These are phyloP conservation scores for Salix caprea DNA, from an alignment of 345 rosid genomes.

Conservation along the genomic window DNA sequence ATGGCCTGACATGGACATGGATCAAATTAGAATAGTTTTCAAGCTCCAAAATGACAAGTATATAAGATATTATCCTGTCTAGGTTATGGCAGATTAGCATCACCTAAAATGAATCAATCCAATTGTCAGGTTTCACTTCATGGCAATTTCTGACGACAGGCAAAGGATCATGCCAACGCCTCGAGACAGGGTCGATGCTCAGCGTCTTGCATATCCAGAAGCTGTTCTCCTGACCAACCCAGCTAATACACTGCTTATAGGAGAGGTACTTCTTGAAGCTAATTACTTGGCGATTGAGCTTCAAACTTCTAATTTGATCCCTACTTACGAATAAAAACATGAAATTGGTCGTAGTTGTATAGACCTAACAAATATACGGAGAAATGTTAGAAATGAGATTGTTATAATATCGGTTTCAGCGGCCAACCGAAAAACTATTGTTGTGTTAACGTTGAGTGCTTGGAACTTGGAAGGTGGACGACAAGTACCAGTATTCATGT, in stretches of 20 bases:
- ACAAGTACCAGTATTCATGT: slow-evolving; percentile 71
- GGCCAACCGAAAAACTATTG: too few relatives aligned
- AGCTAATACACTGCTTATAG: slow-evolving; percentile 41
- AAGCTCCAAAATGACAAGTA: slow-evolving; percentile 55
- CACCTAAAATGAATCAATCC: neutral
- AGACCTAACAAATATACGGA: too few relatives aligned
- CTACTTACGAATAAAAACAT: too few relatives aligned
- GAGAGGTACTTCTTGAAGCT: slow-evolving; percentile 47
- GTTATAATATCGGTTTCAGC: too few relatives aligned
- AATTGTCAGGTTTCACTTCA: slow-evolving; percentile 55
- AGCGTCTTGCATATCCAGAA: slow-evolving; percentile 65
- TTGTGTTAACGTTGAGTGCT: too few relatives aligned
- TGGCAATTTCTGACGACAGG: slow-evolving; percentile 68
- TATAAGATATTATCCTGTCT: neutral
- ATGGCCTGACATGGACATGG: slow-evolving; percentile 77
- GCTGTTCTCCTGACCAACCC: slow-evolving; percentile 80
- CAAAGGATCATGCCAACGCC: slow-evolving; percentile 70
- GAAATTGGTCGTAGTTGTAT: too few relatives aligned
- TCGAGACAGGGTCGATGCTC: slow-evolving; percentile 41
- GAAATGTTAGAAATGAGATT: too few relatives aligned
- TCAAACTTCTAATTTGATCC: too few relatives aligned
- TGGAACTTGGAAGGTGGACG: slow-evolving; percentile 59
- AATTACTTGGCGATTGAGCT: too few relatives aligned
- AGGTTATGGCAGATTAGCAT: neutral
- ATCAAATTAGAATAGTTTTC: slow-evolving; percentile 70